Evolutionary conservation across 495 filamentous ascomycete genomes (phyloP), one percentile per base, ranked within the genome.

Genomic region (Aspergillus hancockii): DNA sequence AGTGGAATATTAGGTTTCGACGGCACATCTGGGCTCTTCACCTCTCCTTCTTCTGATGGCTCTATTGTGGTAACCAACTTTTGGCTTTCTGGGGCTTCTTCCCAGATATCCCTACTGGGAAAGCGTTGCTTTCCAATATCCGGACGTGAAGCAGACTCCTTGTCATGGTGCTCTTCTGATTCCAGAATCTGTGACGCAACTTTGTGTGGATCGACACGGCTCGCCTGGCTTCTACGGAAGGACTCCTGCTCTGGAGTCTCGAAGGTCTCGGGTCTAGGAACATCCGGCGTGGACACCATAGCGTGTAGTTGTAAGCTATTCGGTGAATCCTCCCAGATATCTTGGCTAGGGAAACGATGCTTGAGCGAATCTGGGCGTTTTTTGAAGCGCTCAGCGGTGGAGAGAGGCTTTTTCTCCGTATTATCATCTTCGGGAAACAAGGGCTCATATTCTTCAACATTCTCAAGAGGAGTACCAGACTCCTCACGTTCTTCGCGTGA

Each of bases 311-410:
- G 87, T 49, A 91, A 78, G 75, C 90, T 93, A 73, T 88, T 90
- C 4, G 94, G 94, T 0, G 92, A 89, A 73, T 99, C 94, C 70
- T 99, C 94, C 94, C 94, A 99, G 38, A 97, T 84, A 69, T 99
- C 94, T 62, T 89, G 85, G 70, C 92, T 96, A 0, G 94, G 94
- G 75, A 98, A 98, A 49, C 88, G 84, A 50, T 90, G 90, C 67
- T 84, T 83, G 59, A 83, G 75, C 34, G 79, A 63, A 46, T 85
- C 84, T 0, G 88, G 85, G 36, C 86, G 83, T 40, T 78, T 66
- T 68, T 86, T 89, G 54, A 86, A 77, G 41, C 83, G 81, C 49
- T 89, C 85, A 6, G 81, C 78, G 22, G 82, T 78, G 10, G 84
- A 79, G 45, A 81, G 63, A 18, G 86, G 76, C 31, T 81, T 73